Evolutionary conservation across 352 stramenopile genomes (phyloP).

Genomic region (Saprolegnia diclina): DNA sequence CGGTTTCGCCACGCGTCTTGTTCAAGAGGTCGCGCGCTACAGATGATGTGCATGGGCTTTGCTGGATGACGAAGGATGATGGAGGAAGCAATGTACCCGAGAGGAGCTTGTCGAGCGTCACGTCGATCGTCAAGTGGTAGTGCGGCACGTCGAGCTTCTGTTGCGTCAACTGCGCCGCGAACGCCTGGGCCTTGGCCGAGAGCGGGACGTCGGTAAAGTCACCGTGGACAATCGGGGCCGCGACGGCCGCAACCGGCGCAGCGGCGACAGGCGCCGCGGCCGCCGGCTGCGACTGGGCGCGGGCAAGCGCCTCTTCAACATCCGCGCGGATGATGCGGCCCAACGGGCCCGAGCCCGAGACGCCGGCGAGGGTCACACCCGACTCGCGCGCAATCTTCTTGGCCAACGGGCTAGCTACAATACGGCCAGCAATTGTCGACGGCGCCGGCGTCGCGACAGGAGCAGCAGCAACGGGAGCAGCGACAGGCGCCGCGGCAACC

Average conservation of each 20-base stretch:
- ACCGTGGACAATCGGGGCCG: slow-evolving; percentile 37
- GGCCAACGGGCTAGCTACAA: slow-evolving; percentile 93
- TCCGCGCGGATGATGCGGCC: slow-evolving; percentile 93
- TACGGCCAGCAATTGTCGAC: slow-evolving; percentile 48
- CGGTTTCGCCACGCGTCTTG: slow-evolving; percentile 85
- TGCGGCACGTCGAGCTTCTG: slow-evolving; percentile 95
- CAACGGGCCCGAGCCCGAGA: slow-evolving; percentile 76
- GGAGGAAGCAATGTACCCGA: slow-evolving; percentile 60
- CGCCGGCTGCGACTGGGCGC: slow-evolving; percentile 30
- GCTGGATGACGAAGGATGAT: slow-evolving; percentile 63
- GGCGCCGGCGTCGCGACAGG: slow-evolving; percentile 22
- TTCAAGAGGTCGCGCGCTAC: slow-evolving; percentile 85
- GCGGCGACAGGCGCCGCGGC: slow-evolving; percentile 28
- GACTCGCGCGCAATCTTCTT: slow-evolving; percentile 85
- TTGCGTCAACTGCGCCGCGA: slow-evolving; percentile 85
- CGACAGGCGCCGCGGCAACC: slow-evolving; percentile 28
- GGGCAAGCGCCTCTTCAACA: slow-evolving; percentile 87
- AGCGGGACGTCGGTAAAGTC: slow-evolving; percentile 93
- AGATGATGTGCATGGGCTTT: slow-evolving; percentile 45
- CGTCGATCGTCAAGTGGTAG: slow-evolving; percentile 96
- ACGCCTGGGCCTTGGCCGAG: slow-evolving; percentile 60
- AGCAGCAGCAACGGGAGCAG: slow-evolving; percentile 26
- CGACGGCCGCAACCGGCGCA: slow-evolving; percentile 30
- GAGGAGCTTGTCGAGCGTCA: slow-evolving; percentile 90
- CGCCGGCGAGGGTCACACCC: slow-evolving; percentile 52